phyloP scores from a whole-genome alignment of 2,329 filamentous ascomycete genomes.

The Fusarium avenaceum region DNA sequence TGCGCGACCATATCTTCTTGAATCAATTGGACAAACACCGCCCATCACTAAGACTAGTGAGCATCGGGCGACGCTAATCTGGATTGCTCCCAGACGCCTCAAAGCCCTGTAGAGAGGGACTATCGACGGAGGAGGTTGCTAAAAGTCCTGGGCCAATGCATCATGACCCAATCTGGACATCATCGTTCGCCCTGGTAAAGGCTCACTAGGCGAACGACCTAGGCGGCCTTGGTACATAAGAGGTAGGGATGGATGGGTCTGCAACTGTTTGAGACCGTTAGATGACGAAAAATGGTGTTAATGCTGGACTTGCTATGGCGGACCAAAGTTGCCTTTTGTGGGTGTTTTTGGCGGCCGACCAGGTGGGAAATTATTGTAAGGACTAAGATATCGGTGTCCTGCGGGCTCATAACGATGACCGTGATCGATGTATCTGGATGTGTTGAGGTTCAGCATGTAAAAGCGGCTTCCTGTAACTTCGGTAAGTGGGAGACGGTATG shows the following conservation, averaged over 20 bases:
- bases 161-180: conserved; percentile 40
- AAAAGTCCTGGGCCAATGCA: conserved; percentile 27
- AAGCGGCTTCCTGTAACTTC: conserved; percentile 13
- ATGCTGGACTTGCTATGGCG: conserved; percentile 5
- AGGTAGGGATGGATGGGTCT: conserved; percentile 4
- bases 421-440: conserved; percentile 3
- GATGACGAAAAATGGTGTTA: conserved; percentile 41
- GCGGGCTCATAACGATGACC: background rate
- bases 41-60: conserved; percentile 4
- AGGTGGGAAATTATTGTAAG: background rate
- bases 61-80: conserved; percentile 36
- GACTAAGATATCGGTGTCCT: no score
- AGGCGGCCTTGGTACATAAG: conserved; percentile 4
- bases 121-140: conserved; percentile 13
- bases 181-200: conserved; percentile 28
- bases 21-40: conserved; percentile 21
- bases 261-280: conserved; percentile 20
- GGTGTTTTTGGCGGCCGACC: conserved; percentile 8
- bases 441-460: conserved; percentile 1
- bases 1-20: conserved; percentile 26
- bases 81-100: conserved; percentile 27
- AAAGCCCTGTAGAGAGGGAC: conserved; percentile 20
- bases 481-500: conserved; percentile 25
- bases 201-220: conserved; percentile 14
- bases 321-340: conserved; percentile 2